Percentiles rank a stretch among this genome's conserved stretches.
These are phyloP conservation scores for Pyrenopolyporus hunteri DNA, from an alignment of 495 filamentous ascomycete species.

Conservation along the genomic window DNA sequence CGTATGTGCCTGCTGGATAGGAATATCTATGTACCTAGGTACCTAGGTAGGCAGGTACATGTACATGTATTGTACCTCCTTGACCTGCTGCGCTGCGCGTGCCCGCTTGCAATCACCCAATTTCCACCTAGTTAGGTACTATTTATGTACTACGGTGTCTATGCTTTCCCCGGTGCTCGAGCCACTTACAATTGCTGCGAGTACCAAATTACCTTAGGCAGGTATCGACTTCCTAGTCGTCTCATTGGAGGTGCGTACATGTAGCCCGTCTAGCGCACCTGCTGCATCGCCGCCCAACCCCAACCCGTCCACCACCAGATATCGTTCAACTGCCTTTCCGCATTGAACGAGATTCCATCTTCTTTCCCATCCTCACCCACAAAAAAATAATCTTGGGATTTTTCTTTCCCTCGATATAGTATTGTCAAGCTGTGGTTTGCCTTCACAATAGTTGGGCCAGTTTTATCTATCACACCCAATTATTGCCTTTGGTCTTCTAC, in stretches of 20 bases:
- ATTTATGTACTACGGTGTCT: too few relatives aligned
- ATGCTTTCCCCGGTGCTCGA: too few relatives aligned
- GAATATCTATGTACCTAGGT: neutral
- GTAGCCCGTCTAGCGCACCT: conserved; percentile 27
- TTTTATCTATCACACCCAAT: conserved; percentile 9
- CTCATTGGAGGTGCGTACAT: neutral
- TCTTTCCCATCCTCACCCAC: conserved; percentile 13
- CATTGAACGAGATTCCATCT: neutral
- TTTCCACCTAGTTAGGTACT: too few relatives aligned
- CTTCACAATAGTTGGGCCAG: conserved; percentile 6
- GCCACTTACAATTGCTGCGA: too few relatives aligned
- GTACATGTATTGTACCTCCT: neutral
- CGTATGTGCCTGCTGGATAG: neutral
- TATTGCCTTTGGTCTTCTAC: neutral
- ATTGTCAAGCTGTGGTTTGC: neutral
- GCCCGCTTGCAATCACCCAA: too few relatives aligned
- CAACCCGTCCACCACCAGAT: conserved; percentile 15
- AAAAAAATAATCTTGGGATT: conserved; percentile 16
- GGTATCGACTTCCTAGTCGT: neutral
- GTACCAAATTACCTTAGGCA: too few relatives aligned
- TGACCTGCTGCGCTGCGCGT: too few relatives aligned
- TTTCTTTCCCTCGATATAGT: conserved; percentile 2
- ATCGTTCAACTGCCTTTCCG: conserved; percentile 23
- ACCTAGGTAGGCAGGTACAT: conserved; percentile 1
- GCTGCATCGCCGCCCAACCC: conserved; percentile 43